These are phyloP conservation scores for Durusdinium trenchii DNA, from an alignment of 73 alveolate genomes.

Conservation along the genomic window DNA sequence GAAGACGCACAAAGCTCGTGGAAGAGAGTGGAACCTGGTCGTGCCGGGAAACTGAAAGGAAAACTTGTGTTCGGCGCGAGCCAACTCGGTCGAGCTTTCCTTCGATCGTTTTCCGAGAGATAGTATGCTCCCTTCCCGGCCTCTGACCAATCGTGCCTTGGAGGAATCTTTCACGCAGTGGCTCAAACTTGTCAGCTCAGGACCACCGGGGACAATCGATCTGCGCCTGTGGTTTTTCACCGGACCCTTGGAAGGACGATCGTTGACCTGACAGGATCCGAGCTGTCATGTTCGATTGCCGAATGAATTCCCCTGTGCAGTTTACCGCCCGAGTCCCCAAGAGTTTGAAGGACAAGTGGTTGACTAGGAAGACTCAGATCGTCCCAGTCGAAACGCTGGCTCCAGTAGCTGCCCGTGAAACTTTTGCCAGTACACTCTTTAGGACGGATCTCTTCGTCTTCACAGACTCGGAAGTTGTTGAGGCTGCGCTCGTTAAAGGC, in stretches of 20 bases:
- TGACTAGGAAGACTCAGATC: constrained; percentile 19
- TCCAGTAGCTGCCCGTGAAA: not conserved
- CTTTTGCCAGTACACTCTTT: not conserved
- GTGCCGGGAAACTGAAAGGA: not conserved
- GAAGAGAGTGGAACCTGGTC: not conserved
- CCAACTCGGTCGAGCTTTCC: too few relatives aligned
- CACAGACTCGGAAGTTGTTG: not conserved
- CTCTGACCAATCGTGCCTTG: not conserved
- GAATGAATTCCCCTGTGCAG: not conserved
- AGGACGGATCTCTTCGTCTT: not conserved
- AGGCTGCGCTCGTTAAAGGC: not conserved
- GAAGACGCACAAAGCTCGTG: not conserved
- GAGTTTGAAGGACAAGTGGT: not conserved
- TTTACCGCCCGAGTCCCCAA: not conserved
- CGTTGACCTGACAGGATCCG: not conserved
- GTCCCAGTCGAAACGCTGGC: not conserved
- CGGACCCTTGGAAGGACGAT: not conserved
- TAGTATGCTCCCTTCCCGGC: not conserved
- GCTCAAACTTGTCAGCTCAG: not conserved
- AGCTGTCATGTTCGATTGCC: not conserved
- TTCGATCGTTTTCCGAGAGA: not conserved
- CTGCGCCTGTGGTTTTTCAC: not conserved
- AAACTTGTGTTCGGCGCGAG: too few relatives aligned
- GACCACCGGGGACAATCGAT: not conserved
- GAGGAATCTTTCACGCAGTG: not conserved